Base-by-base conservation (phyloP, 2,329 filamentous ascomycete species). In the Aspergillus sp. region DNA sequence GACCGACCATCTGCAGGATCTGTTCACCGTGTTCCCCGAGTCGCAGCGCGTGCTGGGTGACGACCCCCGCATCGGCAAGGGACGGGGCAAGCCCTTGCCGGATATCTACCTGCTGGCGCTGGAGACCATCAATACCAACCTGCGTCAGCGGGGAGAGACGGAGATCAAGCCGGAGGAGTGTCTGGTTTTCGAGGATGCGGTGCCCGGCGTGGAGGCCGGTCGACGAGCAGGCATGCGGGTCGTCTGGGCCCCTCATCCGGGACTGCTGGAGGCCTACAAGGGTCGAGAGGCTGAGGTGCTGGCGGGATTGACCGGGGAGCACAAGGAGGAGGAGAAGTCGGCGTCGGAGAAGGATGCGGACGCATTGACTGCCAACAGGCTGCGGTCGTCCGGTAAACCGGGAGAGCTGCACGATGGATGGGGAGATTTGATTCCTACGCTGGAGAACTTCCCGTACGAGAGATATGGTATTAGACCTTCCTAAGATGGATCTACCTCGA, bases 171-270 rank as follows among this genome's bases (percentile, higher is more conserved):
- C 92, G 0, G 90, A 90, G 66, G 94, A 98, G 76, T 98, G 95
- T 73, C 82, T 99, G 16, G 95, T 98, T 0, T 98, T 99, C 69
- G 95, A 99, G 78, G 95, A 99, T 75, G 91, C 89, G 50, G 93
- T 98, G 1, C 91, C 92, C 0, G 95, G 95, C 4, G 92, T 97
- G 2, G 95, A 99, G 78, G 87, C 92, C 2, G 95, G 92, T 4
- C 82, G 95, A 55, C 86, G 95, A 65, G 95, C 95, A 0, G 94
- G 94, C 0, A 98, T 98, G 94, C 87, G 94, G 65, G 92, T 96
- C 12, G 82, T 96, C 1, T 99, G 95, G 95, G 89, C 87, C 67
- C 95, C 95, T 24, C 92, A 98, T 77, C 85, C 87, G 1, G 90
- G 86, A 70, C 78, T 99, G 55, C 82, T 90, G 77, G 81, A 85